Evolutionary conservation across 2,329 filamentous ascomycete genomes (phyloP).

Genomic region (Neofusicoccum cordaticola): DNA sequence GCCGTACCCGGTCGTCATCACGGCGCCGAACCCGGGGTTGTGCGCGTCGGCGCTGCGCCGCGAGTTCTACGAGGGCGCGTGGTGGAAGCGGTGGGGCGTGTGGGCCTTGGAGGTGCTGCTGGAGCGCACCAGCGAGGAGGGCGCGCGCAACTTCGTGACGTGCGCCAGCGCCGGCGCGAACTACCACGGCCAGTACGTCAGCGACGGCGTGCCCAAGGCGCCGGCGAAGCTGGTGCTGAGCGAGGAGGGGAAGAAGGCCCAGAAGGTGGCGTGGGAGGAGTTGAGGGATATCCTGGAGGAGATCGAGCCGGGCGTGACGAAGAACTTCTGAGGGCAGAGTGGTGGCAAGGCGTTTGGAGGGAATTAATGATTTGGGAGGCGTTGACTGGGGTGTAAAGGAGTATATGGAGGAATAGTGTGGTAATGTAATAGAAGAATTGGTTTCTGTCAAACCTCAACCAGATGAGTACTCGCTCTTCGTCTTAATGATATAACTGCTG

Average conservation of each 20-base stretch:
- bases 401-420: neutral
- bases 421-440: too few relatives aligned
- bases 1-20: constrained; percentile 18
- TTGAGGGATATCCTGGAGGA: constrained; percentile 37
- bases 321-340: neutral
- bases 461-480: too few relatives aligned
- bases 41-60: constrained; percentile 19
- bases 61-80: constrained; percentile 5
- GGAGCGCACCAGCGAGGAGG: constrained; percentile 40
- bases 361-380: neutral
- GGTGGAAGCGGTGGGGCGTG: constrained; percentile 3
- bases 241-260: constrained; percentile 34
- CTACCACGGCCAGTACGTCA: constrained; percentile 42
- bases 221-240: constrained; percentile 35
- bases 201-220: constrained; percentile 29
- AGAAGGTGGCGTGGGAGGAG: constrained; percentile 41
- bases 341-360: too few relatives aligned
- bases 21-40: constrained; percentile 20
- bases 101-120: constrained; percentile 24
- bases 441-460: too few relatives aligned
- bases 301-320: constrained; percentile 32
- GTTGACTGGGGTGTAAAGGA: neutral
- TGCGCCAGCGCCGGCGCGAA: constrained; percentile 32
- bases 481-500: neutral
- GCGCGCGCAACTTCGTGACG: constrained; percentile 41